A percentile compares a stretch with the other conserved stretches of the same genome.
phyloP scores from a whole-genome alignment of 2,329 filamentous ascomycete species.

The Zelopaecilomyces penicillatus region DNA sequence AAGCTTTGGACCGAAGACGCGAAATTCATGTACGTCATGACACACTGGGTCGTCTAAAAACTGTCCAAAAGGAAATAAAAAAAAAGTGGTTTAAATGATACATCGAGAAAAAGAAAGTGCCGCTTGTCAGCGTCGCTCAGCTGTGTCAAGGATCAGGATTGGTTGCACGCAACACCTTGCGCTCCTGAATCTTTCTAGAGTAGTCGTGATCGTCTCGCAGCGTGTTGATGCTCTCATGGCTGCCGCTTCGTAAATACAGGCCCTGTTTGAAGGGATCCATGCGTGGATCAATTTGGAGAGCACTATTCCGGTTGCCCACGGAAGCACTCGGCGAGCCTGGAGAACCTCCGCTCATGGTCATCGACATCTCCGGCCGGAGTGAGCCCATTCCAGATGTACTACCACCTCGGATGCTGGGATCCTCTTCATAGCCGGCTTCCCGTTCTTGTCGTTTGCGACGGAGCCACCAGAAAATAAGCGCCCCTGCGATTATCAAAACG shows the following conservation, averaged over 20 bases:
- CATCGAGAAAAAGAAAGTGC: not conserved
- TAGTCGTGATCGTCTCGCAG: constrained; percentile 59
- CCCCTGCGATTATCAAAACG: constrained; percentile 28
- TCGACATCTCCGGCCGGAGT: constrained; percentile 34
- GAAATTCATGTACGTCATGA: constrained; percentile 26
- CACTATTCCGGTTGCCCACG: constrained; percentile 42
- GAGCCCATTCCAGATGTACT: constrained; percentile 41
- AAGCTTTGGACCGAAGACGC: constrained; percentile 13
- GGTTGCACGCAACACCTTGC: constrained; percentile 51
- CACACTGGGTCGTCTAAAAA: constrained; percentile 14
- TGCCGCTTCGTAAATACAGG: constrained; percentile 50
- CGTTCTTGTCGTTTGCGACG: constrained; percentile 36
- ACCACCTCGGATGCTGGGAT: constrained; percentile 41
- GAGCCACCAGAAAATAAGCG: constrained; percentile 35
- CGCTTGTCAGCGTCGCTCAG: not conserved
- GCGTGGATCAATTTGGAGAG: constrained; percentile 52
- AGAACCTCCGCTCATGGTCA: constrained; percentile 19
- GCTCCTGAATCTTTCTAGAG: constrained; percentile 48
- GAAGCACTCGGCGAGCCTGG: constrained; percentile 24
- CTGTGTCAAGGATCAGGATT: constrained; percentile 46
- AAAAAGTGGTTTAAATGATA: not conserved
- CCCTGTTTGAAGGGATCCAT: constrained; percentile 53
- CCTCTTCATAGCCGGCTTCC: constrained; percentile 33
- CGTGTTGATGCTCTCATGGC: constrained; percentile 55
- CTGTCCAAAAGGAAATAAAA: not conserved